A percentile compares a stretch with the other conserved stretches of the same genome.
Evolutionary conservation across 805 yeast species (phyloP).

Genomic region (Lipomyces yamadae): DNA sequence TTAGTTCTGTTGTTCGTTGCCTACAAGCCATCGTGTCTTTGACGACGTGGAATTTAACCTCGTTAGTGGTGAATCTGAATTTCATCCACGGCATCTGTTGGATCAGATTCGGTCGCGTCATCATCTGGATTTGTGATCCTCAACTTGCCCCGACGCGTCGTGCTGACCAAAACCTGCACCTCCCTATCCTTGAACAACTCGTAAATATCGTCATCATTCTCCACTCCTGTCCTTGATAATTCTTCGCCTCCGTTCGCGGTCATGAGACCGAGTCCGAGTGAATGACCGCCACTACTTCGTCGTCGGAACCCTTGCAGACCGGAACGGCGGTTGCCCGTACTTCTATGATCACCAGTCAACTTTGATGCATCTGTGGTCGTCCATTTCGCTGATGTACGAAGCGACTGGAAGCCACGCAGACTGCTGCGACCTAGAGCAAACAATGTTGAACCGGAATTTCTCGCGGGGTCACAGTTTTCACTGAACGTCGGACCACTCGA

Average conservation of each 20-base stretch:
- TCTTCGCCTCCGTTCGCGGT: background rate
- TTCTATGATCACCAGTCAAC: background rate
- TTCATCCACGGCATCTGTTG: background rate
- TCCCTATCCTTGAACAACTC: constrained; percentile 56
- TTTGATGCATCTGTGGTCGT: background rate
- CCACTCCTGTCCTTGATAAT: constrained; percentile 8
- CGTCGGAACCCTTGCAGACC: constrained; percentile 21
- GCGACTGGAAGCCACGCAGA: constrained; percentile 7
- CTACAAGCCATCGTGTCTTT: constrained; percentile 20
- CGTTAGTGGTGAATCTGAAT: constrained; percentile 3
- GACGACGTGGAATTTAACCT: constrained; percentile 7
- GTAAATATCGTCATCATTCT: constrained; percentile 34
- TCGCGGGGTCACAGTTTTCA: background rate
- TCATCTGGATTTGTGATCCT: constrained; percentile 67
- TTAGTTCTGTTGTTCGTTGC: constrained; percentile 3
- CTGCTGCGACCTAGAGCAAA: constrained; percentile 20
- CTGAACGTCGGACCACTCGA: background rate
- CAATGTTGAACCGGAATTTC: background rate
- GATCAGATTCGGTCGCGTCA: constrained; percentile 23
- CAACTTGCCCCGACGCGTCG: constrained; percentile 63
- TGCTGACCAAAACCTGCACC: constrained; percentile 73
- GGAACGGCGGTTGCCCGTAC: background rate
- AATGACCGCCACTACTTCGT: constrained; percentile 18
- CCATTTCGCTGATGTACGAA: constrained; percentile 13
- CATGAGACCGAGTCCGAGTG: background rate